phyloP scores from a whole-genome alignment of 495 filamentous ascomycete species.

The Penicillium antarcticum region DNA sequence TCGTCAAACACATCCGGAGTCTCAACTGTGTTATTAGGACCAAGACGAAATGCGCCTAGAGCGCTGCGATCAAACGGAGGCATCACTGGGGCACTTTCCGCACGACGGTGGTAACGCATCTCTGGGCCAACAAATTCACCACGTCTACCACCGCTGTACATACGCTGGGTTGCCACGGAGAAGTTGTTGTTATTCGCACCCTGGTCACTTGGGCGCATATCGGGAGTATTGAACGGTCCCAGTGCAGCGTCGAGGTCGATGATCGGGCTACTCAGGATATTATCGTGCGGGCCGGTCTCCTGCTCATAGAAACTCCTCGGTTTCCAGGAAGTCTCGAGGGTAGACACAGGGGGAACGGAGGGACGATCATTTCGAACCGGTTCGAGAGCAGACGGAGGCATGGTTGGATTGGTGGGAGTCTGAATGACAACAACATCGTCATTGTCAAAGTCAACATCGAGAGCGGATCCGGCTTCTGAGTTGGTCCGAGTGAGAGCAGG shows the following conservation, averaged over 20 bases:
- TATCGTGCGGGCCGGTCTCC: conserved; percentile 41
- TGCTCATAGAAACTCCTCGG: conserved; percentile 47
- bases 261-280: conserved; percentile 63
- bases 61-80: conserved; percentile 71
- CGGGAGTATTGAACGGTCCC: conserved; percentile 84
- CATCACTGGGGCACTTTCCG: conserved; percentile 90
- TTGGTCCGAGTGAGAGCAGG: conserved; percentile 42
- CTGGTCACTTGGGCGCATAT: conserved; percentile 33
- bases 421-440: conserved; percentile 51
- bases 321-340: conserved; percentile 44
- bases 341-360: conserved; percentile 19
- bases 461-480: conserved; percentile 38
- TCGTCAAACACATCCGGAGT: conserved; percentile 88
- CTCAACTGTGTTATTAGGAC: conserved; percentile 67
- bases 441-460: conserved; percentile 52
- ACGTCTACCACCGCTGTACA: conserved; percentile 80
- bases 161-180: conserved; percentile 62
- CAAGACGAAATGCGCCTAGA: conserved; percentile 61
- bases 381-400: conserved; percentile 19
- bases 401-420: conserved; percentile 37
- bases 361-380: conserved; percentile 18
- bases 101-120: conserved; percentile 85
- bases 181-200: conserved; percentile 57
- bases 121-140: conserved; percentile 76
- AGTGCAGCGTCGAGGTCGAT: conserved; percentile 97